These are phyloP conservation scores for Monotropa hypopitys DNA, from an alignment of 179 eudicot genomes.

Conservation along the genomic window DNA sequence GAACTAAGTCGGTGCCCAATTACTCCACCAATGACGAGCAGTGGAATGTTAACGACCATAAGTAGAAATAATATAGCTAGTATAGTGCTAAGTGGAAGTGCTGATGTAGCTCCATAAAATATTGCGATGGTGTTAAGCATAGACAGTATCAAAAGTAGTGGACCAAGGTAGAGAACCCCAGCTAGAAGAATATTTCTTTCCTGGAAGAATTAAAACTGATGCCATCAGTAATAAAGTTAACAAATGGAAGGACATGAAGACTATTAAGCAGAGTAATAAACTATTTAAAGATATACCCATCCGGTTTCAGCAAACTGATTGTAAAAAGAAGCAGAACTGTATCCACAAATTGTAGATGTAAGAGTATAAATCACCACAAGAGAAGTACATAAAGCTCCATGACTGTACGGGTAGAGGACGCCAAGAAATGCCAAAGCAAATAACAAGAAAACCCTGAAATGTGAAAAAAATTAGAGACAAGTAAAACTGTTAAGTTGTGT, in stretches of 20 bases:
- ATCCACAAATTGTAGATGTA: constrained; percentile 58
- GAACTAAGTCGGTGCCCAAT: constrained; percentile 37
- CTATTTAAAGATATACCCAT: constrained; percentile 38
- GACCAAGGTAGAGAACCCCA: constrained; percentile 51
- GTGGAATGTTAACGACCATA: constrained; percentile 31
- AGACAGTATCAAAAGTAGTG: constrained; percentile 26
- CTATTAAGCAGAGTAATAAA: neutral
- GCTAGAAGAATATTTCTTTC: constrained; percentile 45
- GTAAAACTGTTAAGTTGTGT: too few relatives aligned
- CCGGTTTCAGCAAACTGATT: constrained; percentile 49
- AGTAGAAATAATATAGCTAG: constrained; percentile 30
- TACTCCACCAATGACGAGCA: constrained; percentile 56
- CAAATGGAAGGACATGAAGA: neutral
- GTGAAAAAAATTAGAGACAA: neutral
- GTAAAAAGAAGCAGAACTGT: constrained; percentile 54
- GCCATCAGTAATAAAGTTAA: neutral
- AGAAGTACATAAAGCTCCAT: constrained; percentile 45
- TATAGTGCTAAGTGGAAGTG: constrained; percentile 63
- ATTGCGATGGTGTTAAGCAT: constrained; percentile 42
- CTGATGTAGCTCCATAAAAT: constrained; percentile 43
- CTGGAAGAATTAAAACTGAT: constrained; percentile 23
- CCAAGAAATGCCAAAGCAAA: constrained; percentile 43
- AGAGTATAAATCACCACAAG: constrained; percentile 38
- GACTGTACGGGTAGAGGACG: constrained; percentile 46
- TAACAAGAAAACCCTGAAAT: constrained; percentile 43